These are phyloP conservation scores for Aureobasidium sp. DNA, from an alignment of 2,329 filamentous ascomycete species.

Conservation along the genomic window DNA sequence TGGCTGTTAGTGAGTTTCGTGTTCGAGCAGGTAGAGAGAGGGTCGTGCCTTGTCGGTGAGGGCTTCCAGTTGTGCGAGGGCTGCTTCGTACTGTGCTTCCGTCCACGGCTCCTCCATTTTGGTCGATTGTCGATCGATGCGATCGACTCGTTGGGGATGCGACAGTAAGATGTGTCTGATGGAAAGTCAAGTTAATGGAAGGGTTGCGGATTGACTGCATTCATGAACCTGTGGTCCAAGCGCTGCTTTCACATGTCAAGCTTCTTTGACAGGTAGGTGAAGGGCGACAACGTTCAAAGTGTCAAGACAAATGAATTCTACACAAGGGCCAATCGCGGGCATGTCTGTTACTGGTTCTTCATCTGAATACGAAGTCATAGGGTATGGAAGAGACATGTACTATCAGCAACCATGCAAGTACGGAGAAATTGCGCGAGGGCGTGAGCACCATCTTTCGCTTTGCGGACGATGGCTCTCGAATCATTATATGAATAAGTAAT, in stretches of 20 bases:
- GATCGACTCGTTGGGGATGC: background rate
- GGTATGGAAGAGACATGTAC: no score
- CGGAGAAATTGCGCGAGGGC: no score
- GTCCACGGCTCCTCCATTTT: slow-evolving; percentile 24
- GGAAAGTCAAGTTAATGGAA: background rate
- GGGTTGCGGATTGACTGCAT: background rate
- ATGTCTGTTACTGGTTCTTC: background rate
- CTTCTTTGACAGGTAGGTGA: background rate
- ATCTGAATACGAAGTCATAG: no score
- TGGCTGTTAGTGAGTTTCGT: background rate
- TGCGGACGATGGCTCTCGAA: background rate
- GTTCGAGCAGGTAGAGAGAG: background rate
- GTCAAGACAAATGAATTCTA: no score
- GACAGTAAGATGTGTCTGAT: background rate
- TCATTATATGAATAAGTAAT: background rate
- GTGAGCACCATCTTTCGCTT: no score
- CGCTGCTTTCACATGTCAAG: slow-evolving; percentile 4
- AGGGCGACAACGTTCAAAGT: no score
- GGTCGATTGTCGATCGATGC: background rate
- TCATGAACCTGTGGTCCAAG: background rate
- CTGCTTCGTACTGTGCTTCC: slow-evolving; percentile 32
- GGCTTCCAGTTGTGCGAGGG: slow-evolving; percentile 36
- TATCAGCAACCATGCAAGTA: no score
- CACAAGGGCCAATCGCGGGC: no score
- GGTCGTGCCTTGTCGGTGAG: slow-evolving; percentile 33